These are phyloP conservation scores for Phytophthora ohioensis DNA, from an alignment of 352 stramenopile genomes.

Conservation along the genomic window DNA sequence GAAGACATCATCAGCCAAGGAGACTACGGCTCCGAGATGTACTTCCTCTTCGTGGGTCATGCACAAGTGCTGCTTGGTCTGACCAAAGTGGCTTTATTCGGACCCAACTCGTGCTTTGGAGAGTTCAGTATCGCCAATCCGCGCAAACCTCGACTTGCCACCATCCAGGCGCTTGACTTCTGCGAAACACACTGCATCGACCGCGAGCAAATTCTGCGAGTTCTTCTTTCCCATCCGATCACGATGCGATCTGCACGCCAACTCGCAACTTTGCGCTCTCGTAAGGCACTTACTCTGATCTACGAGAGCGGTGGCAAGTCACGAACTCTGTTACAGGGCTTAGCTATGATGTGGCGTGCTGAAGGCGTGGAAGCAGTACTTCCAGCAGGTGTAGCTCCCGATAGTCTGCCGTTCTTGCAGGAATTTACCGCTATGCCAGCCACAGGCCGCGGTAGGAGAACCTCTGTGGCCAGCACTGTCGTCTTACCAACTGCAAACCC, in stretches of 20 bases:
- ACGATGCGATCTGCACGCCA: conserved; percentile 68
- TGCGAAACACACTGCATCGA: conserved; percentile 80
- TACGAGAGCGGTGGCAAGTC: conserved; percentile 69
- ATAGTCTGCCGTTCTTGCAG: conserved; percentile 54
- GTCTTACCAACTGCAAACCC: neutral
- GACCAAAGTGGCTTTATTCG: conserved; percentile 68
- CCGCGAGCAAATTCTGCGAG: conserved; percentile 53
- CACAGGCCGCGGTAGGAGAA: neutral
- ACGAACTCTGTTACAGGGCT: conserved; percentile 64
- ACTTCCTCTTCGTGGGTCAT: conserved; percentile 82
- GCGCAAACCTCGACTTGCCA: conserved; percentile 67
- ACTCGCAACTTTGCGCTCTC: conserved; percentile 56
- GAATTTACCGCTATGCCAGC: conserved; percentile 38
- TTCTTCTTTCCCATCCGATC: conserved; percentile 64
- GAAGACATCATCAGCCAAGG: conserved; percentile 84
- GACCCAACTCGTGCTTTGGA: conserved; percentile 79
- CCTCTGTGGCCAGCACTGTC: neutral
- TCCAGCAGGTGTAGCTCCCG: conserved; percentile 37
- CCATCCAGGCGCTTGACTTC: conserved; percentile 82
- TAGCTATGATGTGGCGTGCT: conserved; percentile 69
- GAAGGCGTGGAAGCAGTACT: conserved; percentile 62
- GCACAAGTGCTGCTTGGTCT: conserved; percentile 77
- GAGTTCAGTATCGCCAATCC: conserved; percentile 87
- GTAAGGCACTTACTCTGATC: conserved; percentile 64
- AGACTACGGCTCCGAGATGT: conserved; percentile 87